These are phyloP conservation scores for Micractinium sp. DNA, from an alignment of 139 green algal genomes.

Conservation along the genomic window DNA sequence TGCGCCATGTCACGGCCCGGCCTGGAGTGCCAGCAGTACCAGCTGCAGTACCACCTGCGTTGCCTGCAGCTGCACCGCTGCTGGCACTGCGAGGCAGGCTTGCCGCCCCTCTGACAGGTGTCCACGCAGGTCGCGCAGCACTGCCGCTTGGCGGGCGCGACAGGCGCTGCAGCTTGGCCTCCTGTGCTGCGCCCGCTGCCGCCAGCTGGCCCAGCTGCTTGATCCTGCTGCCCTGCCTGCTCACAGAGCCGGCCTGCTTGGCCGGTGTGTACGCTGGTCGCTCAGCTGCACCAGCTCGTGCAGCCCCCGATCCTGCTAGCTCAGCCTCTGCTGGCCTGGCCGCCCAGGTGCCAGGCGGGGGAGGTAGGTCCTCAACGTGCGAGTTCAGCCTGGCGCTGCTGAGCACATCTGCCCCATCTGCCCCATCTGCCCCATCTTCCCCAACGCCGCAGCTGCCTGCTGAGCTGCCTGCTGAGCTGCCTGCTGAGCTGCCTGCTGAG, in stretches of 20 bases:
- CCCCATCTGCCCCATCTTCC: background rate
- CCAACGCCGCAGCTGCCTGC: too few species aligned
- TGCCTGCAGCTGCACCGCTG: too few species aligned
- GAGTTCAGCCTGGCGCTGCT: background rate
- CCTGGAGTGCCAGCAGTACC: too few species aligned
- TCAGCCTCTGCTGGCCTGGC: background rate
- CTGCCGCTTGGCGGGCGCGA: background rate
- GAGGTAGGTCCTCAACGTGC: background rate
- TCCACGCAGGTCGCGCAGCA: background rate
- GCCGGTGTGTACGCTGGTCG: background rate
- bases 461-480: background rate
- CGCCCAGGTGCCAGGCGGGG: background rate
- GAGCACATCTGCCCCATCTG: background rate
- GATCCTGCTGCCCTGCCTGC: background rate
- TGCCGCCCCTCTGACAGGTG: background rate
- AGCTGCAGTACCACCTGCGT: too few species aligned
- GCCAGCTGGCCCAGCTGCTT: conserved; percentile 5
- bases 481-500: too few species aligned
- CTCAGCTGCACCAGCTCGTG: background rate
- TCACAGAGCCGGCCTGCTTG: background rate
- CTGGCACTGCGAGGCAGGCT: too few species aligned
- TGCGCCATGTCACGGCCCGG: too few species aligned
- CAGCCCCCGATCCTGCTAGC: background rate
- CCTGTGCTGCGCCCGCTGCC: background rate
- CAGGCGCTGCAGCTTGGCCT: background rate